Conservation (phyloP, 192 early-diverging fungal species). For the Dissophora ornata region DNA sequence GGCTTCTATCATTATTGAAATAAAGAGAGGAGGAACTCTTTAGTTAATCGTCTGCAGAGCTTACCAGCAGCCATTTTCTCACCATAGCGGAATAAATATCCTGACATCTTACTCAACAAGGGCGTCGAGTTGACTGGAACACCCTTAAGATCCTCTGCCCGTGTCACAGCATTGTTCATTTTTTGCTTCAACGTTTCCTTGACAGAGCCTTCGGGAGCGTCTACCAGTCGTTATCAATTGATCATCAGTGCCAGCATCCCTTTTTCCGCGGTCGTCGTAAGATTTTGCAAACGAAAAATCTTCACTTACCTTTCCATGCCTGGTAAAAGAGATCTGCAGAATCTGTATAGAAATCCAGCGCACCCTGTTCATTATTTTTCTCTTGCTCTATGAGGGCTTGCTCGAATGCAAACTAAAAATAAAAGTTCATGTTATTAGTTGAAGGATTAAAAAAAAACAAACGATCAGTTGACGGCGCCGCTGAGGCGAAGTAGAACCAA, state of each 20-base stretch:
- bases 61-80: too few species aligned
- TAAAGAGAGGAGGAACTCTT: too few species aligned
- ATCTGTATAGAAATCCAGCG: conserved; percentile 62
- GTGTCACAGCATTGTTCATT: conserved; percentile 50
- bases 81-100: too few species aligned
- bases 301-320: conserved; percentile 60
- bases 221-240: too few species aligned
- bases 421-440: too few species aligned
- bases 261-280: too few species aligned
- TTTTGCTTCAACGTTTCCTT: conserved; percentile 31
- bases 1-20: conserved; percentile 28
- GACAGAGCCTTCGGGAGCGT: conserved; percentile 26
- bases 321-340: conserved; percentile 60
- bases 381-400: conserved; percentile 38
- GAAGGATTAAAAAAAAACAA: not conserved
- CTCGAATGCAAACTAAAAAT: conserved; percentile 52
- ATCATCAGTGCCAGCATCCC: too few species aligned
- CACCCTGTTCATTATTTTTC: conserved; percentile 57
- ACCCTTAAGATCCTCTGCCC: conserved; percentile 63
- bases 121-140: conserved; percentile 28
- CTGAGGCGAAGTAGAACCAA: too few species aligned
- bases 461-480: too few species aligned
- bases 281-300: too few species aligned
- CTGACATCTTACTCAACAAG: conserved; percentile 23
- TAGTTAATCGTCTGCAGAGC: too few species aligned